Evolutionary conservation across 1,139 yeast genomes (phyloP).

Genomic region (Blastobotrys raffinosifermentans): DNA sequence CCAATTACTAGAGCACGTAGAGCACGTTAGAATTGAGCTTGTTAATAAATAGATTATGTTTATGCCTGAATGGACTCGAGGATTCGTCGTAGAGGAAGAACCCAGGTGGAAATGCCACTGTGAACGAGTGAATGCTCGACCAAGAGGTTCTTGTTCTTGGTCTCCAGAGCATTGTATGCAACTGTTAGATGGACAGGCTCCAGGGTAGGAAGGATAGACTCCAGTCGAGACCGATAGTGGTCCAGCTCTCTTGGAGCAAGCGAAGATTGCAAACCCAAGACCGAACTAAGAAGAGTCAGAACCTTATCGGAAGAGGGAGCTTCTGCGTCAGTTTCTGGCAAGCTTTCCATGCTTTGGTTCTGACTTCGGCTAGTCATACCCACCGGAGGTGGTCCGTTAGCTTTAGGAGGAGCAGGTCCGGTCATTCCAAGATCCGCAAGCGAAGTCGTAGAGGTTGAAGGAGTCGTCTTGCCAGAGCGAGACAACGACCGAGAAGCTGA

Average conservation of each 20-base stretch:
- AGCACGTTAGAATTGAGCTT: not conserved
- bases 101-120: conserved; percentile 52
- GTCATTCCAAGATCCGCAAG: not conserved
- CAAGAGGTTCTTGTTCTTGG: conserved; percentile 21
- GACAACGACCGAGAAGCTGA: conserved; percentile 2
- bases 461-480: not conserved
- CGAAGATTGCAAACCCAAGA: conserved; percentile 16
- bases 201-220: conserved; percentile 20
- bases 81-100: conserved; percentile 48
- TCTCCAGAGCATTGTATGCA: conserved; percentile 17
- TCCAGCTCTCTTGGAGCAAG: conserved; percentile 36
- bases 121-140: conserved; percentile 46
- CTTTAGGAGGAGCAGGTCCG: not conserved
- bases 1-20: no score
- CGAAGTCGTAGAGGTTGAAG: not conserved
- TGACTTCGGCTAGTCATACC: not conserved
- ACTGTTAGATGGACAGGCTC: conserved; percentile 22
- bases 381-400: not conserved
- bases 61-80: conserved; percentile 31
- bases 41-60: not conserved
- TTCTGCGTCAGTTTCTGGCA: not conserved
- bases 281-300: conserved; percentile 12
- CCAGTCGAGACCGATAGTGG: conserved; percentile 37
- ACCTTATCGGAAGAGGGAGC: conserved; percentile 14
- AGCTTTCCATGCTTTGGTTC: no score